phyloP scores from a whole-genome alignment of 225 moss, liverwort and hornwort genomes.

The Antitrichia curtipendula region DNA sequence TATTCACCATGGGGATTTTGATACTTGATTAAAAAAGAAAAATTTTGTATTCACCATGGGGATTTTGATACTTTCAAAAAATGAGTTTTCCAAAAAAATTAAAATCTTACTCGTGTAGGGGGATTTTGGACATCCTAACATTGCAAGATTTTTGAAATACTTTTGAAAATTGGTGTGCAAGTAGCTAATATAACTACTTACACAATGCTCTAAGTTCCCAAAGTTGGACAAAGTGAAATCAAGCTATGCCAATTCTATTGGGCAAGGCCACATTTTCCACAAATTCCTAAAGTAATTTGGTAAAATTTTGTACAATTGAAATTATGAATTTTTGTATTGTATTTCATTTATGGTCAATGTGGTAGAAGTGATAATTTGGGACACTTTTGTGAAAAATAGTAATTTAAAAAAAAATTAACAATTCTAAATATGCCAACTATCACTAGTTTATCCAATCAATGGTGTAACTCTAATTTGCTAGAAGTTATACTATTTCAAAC shows the following conservation, averaged over 20 bases:
- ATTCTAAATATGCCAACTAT: neutral
- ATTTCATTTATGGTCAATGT: neutral
- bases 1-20: too few species aligned
- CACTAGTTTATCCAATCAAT: neutral
- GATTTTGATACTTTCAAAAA: too few species aligned
- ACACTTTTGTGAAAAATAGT: too few species aligned
- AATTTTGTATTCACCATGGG: too few species aligned
- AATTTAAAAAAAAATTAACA: neutral
- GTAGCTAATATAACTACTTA: neutral
- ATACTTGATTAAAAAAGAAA: too few species aligned
- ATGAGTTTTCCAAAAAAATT: too few species aligned
- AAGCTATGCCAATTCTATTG: too few species aligned
- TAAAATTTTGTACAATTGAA: neutral
- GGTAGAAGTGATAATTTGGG: too few species aligned
- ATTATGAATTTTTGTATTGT: neutral
- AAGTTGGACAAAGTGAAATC: too few species aligned
- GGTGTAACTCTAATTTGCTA: neutral
- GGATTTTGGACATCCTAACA: rapidly evolving
- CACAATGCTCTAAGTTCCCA: neutral
- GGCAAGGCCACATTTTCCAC: too few species aligned
- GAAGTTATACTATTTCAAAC: neutral
- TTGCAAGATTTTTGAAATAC: neutral
- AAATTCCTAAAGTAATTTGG: neutral
- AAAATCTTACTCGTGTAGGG: too few species aligned
- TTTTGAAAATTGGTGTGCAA: neutral